A percentile compares a stretch with the other conserved stretches of the same genome.
These are phyloP conservation scores for Melastoma candidum DNA, from an alignment of 441 rosid species.

Conservation along the genomic window DNA sequence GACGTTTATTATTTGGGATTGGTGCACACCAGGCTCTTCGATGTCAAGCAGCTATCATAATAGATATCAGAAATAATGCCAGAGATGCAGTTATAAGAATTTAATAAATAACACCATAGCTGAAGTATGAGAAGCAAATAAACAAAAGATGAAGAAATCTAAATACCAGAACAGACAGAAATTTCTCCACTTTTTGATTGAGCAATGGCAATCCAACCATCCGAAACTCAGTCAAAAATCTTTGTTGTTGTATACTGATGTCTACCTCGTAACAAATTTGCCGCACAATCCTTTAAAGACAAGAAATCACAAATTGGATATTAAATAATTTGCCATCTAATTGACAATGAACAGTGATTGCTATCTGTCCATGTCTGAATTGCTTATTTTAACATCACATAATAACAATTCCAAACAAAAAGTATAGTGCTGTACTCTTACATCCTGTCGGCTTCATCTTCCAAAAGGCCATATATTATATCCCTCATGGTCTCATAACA, in stretches of 20 bases:
- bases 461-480: constrained; percentile 54
- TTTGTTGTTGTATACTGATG: constrained; percentile 31
- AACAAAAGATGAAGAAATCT: constrained; percentile 5
- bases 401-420: constrained; percentile 3
- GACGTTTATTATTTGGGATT: constrained; percentile 69
- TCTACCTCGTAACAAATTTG: constrained; percentile 50
- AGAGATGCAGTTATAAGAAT: constrained; percentile 6
- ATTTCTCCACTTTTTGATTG: constrained; percentile 70
- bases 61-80: constrained; percentile 16
- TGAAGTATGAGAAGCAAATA: constrained; percentile 5
- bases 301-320: constrained; percentile 2
- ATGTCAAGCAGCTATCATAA: constrained; percentile 42
- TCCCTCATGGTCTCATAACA: constrained; percentile 70
- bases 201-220: constrained; percentile 74
- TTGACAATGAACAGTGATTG: not conserved
- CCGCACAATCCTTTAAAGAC: constrained; percentile 37
- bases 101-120: constrained; percentile 5
- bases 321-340: not conserved
- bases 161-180: constrained; percentile 65
- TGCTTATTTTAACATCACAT: too few species aligned
- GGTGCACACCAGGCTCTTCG: constrained; percentile 32
- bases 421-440: constrained; percentile 24
- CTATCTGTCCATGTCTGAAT: too few species aligned
- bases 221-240: constrained; percentile 52
- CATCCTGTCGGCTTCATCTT: constrained; percentile 60